phyloP scores from a whole-genome alignment of 2,329 filamentous ascomycete genomes.

The Ophiostoma himal-ulmi region DNA sequence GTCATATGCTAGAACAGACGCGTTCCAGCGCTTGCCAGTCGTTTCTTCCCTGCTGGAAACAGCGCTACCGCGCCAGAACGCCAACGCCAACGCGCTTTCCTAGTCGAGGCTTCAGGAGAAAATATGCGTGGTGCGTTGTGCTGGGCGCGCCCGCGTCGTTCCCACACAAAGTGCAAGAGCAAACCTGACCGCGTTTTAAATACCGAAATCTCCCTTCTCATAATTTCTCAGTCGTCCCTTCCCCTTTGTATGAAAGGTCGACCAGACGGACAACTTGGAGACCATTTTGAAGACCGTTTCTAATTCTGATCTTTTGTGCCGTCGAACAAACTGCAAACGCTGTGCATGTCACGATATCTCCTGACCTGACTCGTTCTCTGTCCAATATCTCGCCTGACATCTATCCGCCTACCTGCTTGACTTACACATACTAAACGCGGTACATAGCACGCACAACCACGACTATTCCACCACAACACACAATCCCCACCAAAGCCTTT shows the following conservation, averaged over 20 bases:
- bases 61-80: conserved; percentile 25
- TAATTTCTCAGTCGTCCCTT: conserved; percentile 18
- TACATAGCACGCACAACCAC: conserved; percentile 18
- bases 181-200: conserved; percentile 26
- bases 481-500: conserved; percentile 19
- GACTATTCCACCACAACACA: conserved; percentile 20
- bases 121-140: neutral
- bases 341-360: conserved; percentile 9
- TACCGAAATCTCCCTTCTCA: conserved; percentile 23
- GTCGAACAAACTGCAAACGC: conserved; percentile 9
- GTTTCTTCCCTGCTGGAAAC: conserved; percentile 13
- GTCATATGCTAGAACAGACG: conserved; percentile 17
- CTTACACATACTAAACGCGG: conserved; percentile 20
- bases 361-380: neutral
- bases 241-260: conserved; percentile 8
- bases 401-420: neutral
- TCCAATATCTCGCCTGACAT: neutral
- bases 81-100: conserved; percentile 25
- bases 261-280: conserved; percentile 15
- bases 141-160: conserved; percentile 25
- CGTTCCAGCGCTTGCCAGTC: conserved; percentile 17
- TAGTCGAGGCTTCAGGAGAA: conserved; percentile 5
- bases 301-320: conserved; percentile 13
- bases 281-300: conserved; percentile 18
- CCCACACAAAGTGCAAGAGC: conserved; percentile 25